Evolutionary conservation across 2,329 filamentous ascomycete genomes (phyloP), one percentile per base, ranked within the genome.

Genomic region (Nemania sp.): DNA sequence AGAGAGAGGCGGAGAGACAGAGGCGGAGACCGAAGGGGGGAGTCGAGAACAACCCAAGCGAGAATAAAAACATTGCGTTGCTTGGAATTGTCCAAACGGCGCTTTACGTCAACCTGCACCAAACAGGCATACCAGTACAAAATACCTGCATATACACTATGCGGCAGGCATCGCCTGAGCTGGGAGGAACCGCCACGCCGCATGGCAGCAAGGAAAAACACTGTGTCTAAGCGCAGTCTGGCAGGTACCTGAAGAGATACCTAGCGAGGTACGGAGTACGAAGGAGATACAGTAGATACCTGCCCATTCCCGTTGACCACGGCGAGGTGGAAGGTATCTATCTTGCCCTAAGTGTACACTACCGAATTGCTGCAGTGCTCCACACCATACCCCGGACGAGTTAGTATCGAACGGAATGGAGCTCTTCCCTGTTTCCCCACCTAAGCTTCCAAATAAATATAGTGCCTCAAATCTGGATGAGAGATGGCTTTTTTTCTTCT

Each of bases 71-170:
- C 45, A 53, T 51, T 51, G 37, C 37, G 40, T 32, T 49, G 55
- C 52, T 59, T 64, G 61, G 62, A 60, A 60, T 60, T 64, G 54
- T n/a, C 37, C 34, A 37, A 62, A 59, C 40, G 59, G 52, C 37
- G 57, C 58, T 65, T 61, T 65, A 65, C 63, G 64, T 65, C 61
- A 65, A 60, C 56, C 47, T 58, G 62, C 61, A 32, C 58, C 20
- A 25, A n/a, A 42, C 56, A 54, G 18, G 39, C 40, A 51, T 18
- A 21, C n/a, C n/a, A n/a, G n/a, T n/a, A n/a, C n/a, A n/a, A n/a
- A n/a, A n/a, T n/a, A n/a, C n/a, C n/a, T n/a, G n/a, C 21, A 47
- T 10, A 11, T 39, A 39, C 4, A 3, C 10, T n/a, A 39, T n/a
- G 47, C 18, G 29, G 45, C 43, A 49, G 34, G 46, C 54, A 47